Evolutionary conservation across 2,329 filamentous ascomycete species (phyloP).

Genomic region (Monilinia fructicola): DNA sequence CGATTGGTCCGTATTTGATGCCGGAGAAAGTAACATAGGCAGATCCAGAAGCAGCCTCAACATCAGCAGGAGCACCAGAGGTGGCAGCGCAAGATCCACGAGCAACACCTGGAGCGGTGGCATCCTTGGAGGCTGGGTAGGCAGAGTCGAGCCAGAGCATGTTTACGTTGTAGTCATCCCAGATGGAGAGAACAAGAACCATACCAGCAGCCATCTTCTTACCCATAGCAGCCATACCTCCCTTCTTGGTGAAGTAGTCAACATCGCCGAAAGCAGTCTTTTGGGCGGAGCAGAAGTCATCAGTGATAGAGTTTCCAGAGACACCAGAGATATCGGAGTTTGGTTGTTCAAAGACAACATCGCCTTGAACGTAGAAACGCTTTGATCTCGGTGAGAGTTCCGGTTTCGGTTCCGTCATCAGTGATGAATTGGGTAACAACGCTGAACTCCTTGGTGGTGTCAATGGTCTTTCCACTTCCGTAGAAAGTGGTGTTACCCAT

Average conservation of each 20-base stretch:
- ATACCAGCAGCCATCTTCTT: slow-evolving; percentile 53
- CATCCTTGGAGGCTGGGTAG: background rate
- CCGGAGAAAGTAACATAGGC: slow-evolving; percentile 56
- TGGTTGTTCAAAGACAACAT: slow-evolving; percentile 50
- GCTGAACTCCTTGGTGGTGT: slow-evolving; percentile 53
- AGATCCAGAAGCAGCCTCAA: slow-evolving; percentile 48
- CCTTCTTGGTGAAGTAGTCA: slow-evolving; percentile 52
- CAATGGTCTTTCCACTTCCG: slow-evolving; percentile 51
- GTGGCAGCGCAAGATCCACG: slow-evolving; percentile 55
- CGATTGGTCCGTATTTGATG: slow-evolving; percentile 60
- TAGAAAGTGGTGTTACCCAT: slow-evolving; percentile 56
- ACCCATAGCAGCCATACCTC: slow-evolving; percentile 56
- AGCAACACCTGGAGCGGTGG: slow-evolving; percentile 27
- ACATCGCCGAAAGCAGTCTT: slow-evolving; percentile 56
- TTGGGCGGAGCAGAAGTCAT: slow-evolving; percentile 35
- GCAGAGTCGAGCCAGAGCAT: slow-evolving; percentile 67
- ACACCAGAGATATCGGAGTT: slow-evolving; percentile 44
- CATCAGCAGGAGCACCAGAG: slow-evolving; percentile 52
- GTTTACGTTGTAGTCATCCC: slow-evolving; percentile 55
- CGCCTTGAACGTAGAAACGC: slow-evolving; percentile 57
- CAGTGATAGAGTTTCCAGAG: slow-evolving; percentile 54
- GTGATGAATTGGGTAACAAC: slow-evolving; percentile 61
- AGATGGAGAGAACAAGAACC: slow-evolving; percentile 63
- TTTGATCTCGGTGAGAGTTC: slow-evolving; percentile 53
- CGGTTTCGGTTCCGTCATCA: slow-evolving; percentile 47